Evolutionary conservation across 2,329 filamentous ascomycete genomes (phyloP), one percentile per base, ranked within the genome.

Genomic region (Leptographium wingfieldii): DNA sequence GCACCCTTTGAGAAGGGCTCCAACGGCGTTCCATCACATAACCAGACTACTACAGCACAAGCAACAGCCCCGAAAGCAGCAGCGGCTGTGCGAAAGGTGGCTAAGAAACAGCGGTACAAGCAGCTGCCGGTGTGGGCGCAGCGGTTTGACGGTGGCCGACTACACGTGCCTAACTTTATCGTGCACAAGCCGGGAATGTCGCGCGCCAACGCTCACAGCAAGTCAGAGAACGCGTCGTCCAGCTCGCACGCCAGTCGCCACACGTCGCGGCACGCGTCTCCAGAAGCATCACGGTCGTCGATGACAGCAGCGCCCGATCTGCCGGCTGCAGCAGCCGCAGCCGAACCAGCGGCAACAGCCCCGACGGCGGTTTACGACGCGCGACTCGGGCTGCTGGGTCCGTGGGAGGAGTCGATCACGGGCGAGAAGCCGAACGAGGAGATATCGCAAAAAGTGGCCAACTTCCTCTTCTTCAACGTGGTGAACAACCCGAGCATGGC

Each of bases 381-480:
- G 2, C 60, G 63, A 1, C 38, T 62, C 1, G 63, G 59, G 66
- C 51, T 74, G 29, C 70, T 85, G 3, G 80, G 80, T 0, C 74
- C 78, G 0, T 87, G 85, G 84, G 85, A 88, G 66, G 73, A 78
- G 29, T 82, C 85, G 40, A 85, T 95, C 55, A 86, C 84, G 1
- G 84, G 87, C 55, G 76, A 82, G 11, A 83, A 84, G 62, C 88
- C 88, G 0, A 80, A 84, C 59, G 88, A 94, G 66, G 85, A 92
- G 62, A 73, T 94, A 12, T 84, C 84, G n/a, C 87, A 85, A 66
- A 71, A 78, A 22, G 79, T 95, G n/a, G 88, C 87, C 63, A 88
- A 95, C 69, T 95, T 91, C 67, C 75, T 96, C 12, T 95, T 85
- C 69, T 70, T 82, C 55, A 78, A 87, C 59, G 85, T 94, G 22